Percentiles rank a stretch among this genome's conserved stretches.
phyloP scores from a whole-genome alignment of 208 protist species.

The Trichomonas gallinae region DNA sequence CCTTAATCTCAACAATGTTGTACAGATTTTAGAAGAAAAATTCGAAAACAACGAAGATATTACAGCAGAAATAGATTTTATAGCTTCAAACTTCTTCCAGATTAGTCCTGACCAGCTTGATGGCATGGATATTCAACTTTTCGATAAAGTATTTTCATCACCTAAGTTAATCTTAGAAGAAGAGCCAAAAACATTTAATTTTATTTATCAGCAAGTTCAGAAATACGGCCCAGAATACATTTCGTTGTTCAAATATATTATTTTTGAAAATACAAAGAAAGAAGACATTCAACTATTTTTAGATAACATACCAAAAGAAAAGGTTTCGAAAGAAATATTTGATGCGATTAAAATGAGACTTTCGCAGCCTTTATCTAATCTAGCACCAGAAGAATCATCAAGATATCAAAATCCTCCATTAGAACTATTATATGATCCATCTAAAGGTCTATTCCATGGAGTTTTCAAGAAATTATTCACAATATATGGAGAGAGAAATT shows the following conservation, averaged over 20 bases:
- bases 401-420: not conserved
- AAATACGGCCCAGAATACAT: not conserved
- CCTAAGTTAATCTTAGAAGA: not conserved
- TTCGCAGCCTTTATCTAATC: not conserved
- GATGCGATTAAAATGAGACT: not conserved
- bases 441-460: not conserved
- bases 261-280: not conserved
- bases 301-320: not conserved
- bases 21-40: not conserved
- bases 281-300: not conserved
- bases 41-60: not conserved
- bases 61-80: not conserved
- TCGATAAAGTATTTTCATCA: not conserved
- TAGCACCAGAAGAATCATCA: not conserved
- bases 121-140: not conserved
- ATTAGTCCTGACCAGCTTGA: not conserved
- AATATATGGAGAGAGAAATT: not conserved
- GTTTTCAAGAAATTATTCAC: not conserved
- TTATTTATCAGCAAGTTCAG: not conserved
- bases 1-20: not conserved
- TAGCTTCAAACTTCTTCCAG: not conserved
- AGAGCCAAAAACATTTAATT: not conserved
- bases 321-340: not conserved
- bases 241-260: not conserved
- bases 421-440: not conserved